phyloP scores from a whole-genome alignment of 192 early-diverging fungal species.

The Entomortierella parvispora region DNA sequence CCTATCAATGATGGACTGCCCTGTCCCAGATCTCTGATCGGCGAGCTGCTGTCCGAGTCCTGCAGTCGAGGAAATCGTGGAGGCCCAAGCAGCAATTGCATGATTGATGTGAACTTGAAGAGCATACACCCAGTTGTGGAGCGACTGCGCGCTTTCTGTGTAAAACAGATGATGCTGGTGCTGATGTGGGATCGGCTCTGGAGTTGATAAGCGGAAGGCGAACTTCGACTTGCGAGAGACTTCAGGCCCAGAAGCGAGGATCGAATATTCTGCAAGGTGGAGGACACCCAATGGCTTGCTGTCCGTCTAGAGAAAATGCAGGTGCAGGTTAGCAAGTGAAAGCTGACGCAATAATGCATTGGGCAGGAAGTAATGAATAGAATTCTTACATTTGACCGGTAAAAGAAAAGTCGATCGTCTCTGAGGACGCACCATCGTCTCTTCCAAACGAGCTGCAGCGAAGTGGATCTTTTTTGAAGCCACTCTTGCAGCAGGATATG shows the following conservation, averaged over 20 bases:
- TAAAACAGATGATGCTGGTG: conserved; percentile 37
- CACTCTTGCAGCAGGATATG: conserved; percentile 38
- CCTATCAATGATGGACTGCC: conserved; percentile 40
- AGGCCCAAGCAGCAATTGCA: conserved; percentile 5
- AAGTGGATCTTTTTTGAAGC: conserved; percentile 43
- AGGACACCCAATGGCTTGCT: conserved; percentile 36
- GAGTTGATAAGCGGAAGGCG: conserved; percentile 31
- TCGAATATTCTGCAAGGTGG: conserved; percentile 34
- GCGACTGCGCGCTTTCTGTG: conserved; percentile 25
- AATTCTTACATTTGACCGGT: conserved; percentile 40
- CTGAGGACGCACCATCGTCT: conserved; percentile 47
- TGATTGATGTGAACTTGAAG: conserved; percentile 39
- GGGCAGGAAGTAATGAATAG: background rate
- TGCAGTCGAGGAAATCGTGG: conserved; percentile 2
- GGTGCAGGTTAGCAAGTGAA: background rate
- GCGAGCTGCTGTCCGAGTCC: conserved; percentile 1
- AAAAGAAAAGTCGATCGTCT: conserved; percentile 29
- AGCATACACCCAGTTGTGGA: conserved; percentile 30
- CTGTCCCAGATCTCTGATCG: background rate
- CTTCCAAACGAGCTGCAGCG: conserved; percentile 47
- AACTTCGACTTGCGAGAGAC: conserved; percentile 47
- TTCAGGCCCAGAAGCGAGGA: conserved; percentile 34
- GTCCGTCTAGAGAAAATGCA: conserved; percentile 26
- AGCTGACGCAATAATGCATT: background rate
- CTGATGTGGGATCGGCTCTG: conserved; percentile 33